A percentile compares a stretch with the other conserved stretches of the same genome.
Conservation (phyloP, 176 grass and related monocot species). For the Calamus simplicifolius region DNA sequence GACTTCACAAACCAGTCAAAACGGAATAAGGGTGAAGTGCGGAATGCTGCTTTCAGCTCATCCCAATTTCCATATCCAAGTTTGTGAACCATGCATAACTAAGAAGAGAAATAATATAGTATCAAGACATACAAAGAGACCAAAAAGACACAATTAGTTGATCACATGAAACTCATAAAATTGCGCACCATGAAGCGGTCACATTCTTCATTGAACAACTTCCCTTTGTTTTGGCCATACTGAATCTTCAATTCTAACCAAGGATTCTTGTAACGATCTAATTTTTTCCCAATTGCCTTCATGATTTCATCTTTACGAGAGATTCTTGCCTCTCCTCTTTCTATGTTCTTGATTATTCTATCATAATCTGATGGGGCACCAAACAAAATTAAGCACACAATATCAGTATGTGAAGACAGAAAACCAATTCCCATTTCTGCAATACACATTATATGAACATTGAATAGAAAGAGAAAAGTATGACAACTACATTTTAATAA, state of each 20-base stretch:
- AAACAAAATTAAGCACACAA: background rate
- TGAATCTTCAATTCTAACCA: conserved; percentile 97
- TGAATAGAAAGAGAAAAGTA: background rate
- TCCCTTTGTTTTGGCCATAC: conserved; percentile 95
- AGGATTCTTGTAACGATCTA: conserved; percentile 95
- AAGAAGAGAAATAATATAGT: conserved; percentile 12
- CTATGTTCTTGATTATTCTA: conserved; percentile 96
- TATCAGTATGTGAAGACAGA: conserved; percentile 1
- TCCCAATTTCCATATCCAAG: conserved; percentile 97
- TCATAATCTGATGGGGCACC: conserved; percentile 64
- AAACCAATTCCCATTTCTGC: conserved; percentile 3
- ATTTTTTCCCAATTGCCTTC: conserved; percentile 87
- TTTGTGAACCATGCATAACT: conserved; percentile 99
- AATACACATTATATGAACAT: background rate
- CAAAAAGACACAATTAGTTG: too few relatives aligned
- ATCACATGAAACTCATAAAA: background rate
- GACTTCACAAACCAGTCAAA: conserved; percentile 99
- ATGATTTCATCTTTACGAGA: conserved; percentile 94
- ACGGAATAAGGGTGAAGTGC: conserved; percentile 77
- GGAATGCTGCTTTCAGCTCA: conserved; percentile 89
- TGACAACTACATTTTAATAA: too few relatives aligned
- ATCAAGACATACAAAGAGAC: too few relatives aligned
- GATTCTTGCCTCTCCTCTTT: conserved; percentile 94
- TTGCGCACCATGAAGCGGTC: conserved; percentile 91
- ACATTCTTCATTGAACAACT: conserved; percentile 96